Conservation (phyloP, 2,329 filamentous ascomycete genomes). For the Trichoderma sp. region DNA sequence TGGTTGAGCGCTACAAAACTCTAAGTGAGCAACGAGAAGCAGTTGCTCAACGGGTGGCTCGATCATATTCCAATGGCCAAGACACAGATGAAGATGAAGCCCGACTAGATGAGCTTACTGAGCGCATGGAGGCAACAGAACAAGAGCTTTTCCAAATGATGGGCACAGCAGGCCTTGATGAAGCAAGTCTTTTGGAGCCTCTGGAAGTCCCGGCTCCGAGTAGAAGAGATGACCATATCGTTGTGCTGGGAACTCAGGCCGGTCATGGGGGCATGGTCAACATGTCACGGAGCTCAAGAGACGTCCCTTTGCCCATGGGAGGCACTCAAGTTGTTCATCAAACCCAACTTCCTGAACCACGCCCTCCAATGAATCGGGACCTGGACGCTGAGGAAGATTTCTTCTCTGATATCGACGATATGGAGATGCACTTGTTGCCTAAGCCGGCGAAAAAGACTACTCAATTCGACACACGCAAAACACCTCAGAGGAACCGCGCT, state of each 20-base stretch:
- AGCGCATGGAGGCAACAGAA: conserved; percentile 45
- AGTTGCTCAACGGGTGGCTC: conserved; percentile 46
- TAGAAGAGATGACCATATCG: conserved; percentile 24
- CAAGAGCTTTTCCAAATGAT: conserved; percentile 42
- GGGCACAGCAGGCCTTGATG: conserved; percentile 45
- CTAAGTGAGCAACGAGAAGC: conserved; percentile 45
- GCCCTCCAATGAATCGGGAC: conserved; percentile 20
- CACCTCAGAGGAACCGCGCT: conserved; percentile 6
- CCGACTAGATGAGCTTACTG: conserved; percentile 48
- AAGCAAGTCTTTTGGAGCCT: conserved; percentile 39
- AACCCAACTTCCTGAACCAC: conserved; percentile 43
- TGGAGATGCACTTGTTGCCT: conserved; percentile 24
- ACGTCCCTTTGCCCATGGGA: conserved; percentile 33
- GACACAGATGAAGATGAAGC: conserved; percentile 53
- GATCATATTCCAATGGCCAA: conserved; percentile 50
- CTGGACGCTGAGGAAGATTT: conserved; percentile 30
- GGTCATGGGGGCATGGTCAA: conserved; percentile 31
- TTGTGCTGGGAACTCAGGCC: conserved; percentile 48
- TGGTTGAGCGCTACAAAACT: conserved; percentile 43
- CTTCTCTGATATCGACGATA: conserved; percentile 34
- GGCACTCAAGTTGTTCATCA: conserved; percentile 52
- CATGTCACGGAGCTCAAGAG: conserved; percentile 35
- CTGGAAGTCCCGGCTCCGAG: conserved; percentile 18
- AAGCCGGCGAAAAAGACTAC: conserved; percentile 18
- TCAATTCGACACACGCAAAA: conserved; percentile 9